Conservation (phyloP, 2,329 filamentous ascomycete genomes). For the Hypocrella siamensis region DNA sequence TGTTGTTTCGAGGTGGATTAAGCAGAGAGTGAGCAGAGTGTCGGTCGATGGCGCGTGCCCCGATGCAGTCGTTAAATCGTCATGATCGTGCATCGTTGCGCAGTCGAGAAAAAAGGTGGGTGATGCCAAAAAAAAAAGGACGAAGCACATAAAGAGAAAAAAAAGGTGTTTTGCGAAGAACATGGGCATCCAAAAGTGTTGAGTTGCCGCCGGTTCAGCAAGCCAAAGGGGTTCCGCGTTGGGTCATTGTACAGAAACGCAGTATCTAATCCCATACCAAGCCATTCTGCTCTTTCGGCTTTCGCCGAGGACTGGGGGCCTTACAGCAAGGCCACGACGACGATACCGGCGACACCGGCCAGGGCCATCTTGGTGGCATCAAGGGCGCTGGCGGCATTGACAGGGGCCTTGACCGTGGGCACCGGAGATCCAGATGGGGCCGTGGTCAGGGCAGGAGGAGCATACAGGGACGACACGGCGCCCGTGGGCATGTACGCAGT, state of each 20-base stretch:
- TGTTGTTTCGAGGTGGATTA: no score
- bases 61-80: constrained; percentile 1
- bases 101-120: background rate
- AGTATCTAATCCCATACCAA: no score
- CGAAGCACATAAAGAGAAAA: background rate
- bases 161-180: background rate
- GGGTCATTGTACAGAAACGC: no score
- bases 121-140: background rate
- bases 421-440: constrained; percentile 12
- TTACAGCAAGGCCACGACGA: constrained; percentile 37
- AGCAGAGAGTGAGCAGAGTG: background rate
- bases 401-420: constrained; percentile 18
- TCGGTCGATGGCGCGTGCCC: background rate
- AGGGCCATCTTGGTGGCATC: constrained; percentile 27
- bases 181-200: no score
- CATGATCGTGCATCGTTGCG: constrained; percentile 3
- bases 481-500: constrained; percentile 15
- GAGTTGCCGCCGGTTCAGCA: no score
- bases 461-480: constrained; percentile 8
- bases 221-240: no score
- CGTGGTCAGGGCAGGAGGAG: constrained; percentile 8
- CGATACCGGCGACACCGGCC: constrained; percentile 33
- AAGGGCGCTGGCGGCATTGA: constrained; percentile 26
- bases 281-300: background rate
- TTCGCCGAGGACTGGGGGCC: background rate